Base-by-base conservation (phyloP, 306 rosid species). In the Cyamopsis tetragonoloba region DNA sequence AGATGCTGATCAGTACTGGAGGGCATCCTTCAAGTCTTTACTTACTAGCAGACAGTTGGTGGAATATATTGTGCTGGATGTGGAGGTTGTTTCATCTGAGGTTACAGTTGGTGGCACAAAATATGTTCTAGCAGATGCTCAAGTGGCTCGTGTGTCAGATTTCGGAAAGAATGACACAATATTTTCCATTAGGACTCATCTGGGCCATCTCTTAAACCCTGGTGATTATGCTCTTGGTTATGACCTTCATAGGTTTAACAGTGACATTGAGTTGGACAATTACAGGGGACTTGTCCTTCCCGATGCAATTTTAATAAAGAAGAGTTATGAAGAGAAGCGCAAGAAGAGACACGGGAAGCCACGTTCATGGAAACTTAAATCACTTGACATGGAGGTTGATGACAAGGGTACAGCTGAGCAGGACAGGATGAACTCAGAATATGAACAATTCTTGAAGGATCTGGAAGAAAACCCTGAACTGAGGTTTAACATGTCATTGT, bases 191-290 rank as follows among this genome's bases (percentile, higher is more conserved):
- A 91, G 47, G 78, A 91, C 92, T 12, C 95, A 91, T 86, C 75
- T 91, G 3, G 97, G 95, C 42, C 84, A 82, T 84, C 77, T 82
- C 50, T 69, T 91, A 46, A 86, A 34, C 68, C 85, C 83, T 1
- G 92, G 92, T 37, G 97, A 91, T 81, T 58, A 77, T 70, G 97
- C 92, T 47, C 83, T 91, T 71, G 95, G 97, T 63, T 91, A 82
- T 62, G 97, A 88, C 66, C 39, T 88, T 1, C 79, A 80, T 19
- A 69, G 60, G 30, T 78, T 84, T 22, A 87, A 84, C 57, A 64
- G 41, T 72, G 87, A 84, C 22, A 68, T 77, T 54, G 95, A 81
- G 22, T 69, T 91, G 41, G 88, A 84, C 19, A 83, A 86, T 68
- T 79, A 82, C 73, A 82, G 35, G 71, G 85, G 90, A 60, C 82